phyloP scores from a whole-genome alignment of 1,284 basidiomycete species.

The Fereydounia khargensis region DNA sequence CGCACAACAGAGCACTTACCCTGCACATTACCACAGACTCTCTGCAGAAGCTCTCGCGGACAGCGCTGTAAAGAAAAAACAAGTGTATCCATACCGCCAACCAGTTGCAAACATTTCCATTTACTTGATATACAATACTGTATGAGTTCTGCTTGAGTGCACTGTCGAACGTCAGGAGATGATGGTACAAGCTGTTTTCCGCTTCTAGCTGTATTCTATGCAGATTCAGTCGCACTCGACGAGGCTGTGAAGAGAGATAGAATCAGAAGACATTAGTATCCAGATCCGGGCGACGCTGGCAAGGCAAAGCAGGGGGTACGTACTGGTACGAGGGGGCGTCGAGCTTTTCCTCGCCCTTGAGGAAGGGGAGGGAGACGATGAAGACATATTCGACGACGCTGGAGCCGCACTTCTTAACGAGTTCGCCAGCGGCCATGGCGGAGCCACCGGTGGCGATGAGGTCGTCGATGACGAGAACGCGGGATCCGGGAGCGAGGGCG shows the following conservation, averaged over 20 bases:
- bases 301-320: conserved; percentile 10
- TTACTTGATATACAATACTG: background rate
- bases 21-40: conserved; percentile 43
- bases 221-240: conserved; percentile 29
- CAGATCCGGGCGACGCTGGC: too few species aligned
- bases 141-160: background rate
- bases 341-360: conserved; percentile 75
- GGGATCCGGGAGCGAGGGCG: conserved; percentile 76
- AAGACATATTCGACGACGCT: conserved; percentile 90
- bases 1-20: background rate
- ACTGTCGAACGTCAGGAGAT: background rate
- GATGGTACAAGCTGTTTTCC: background rate
- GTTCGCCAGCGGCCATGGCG: conserved; percentile 86
- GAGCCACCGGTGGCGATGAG: conserved; percentile 96
- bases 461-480: conserved; percentile 88
- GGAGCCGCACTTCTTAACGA: conserved; percentile 78
- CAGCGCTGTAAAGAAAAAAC: conserved; percentile 49
- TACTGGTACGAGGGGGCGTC: conserved; percentile 71
- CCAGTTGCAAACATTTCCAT: background rate
- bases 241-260: conserved; percentile 15
- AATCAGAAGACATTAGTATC: too few species aligned
- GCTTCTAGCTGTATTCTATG: too few species aligned
- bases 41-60: conserved; percentile 55
- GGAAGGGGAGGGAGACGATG: conserved; percentile 81
- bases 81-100: background rate